Conservation (phyloP, 139 green algal genomes). For the Marvania coccoides region DNA sequence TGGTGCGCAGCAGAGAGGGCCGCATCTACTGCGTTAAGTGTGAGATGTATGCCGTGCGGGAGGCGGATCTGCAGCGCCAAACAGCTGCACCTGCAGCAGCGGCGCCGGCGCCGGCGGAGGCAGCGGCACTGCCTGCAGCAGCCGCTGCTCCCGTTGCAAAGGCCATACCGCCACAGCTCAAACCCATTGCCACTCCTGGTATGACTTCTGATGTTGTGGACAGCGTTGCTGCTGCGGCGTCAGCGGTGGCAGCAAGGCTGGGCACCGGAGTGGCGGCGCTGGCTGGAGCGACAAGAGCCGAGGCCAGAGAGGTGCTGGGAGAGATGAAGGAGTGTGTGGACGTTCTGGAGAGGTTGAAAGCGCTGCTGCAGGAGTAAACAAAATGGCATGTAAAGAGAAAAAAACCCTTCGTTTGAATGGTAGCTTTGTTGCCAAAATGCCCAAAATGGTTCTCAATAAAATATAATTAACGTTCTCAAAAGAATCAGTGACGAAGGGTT, state of each 20-base stretch:
- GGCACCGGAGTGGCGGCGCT: not conserved
- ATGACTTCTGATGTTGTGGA: not conserved
- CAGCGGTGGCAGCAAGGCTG: not conserved
- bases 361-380: not conserved
- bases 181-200: too few relatives aligned
- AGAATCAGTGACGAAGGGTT: too few relatives aligned
- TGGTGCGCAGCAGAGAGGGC: constrained; percentile 7
- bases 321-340: constrained; percentile 5
- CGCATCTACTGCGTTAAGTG: constrained; percentile 17
- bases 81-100: not conserved
- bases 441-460: too few relatives aligned
- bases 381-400: too few relatives aligned
- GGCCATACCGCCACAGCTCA: not conserved
- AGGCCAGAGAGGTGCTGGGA: not conserved
- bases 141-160: not conserved
- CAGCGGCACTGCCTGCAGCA: not conserved
- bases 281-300: not conserved
- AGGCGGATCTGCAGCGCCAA: not conserved
- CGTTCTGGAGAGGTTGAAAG: not conserved
- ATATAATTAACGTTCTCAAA: too few relatives aligned
- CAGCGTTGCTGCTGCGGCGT: constrained; percentile 2
- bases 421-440: too few relatives aligned
- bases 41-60: not conserved
- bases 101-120: not conserved
- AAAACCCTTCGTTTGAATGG: too few relatives aligned